Base-by-base conservation (phyloP, 306 rosid genomes). In the Vigna nakashimae region DNA sequence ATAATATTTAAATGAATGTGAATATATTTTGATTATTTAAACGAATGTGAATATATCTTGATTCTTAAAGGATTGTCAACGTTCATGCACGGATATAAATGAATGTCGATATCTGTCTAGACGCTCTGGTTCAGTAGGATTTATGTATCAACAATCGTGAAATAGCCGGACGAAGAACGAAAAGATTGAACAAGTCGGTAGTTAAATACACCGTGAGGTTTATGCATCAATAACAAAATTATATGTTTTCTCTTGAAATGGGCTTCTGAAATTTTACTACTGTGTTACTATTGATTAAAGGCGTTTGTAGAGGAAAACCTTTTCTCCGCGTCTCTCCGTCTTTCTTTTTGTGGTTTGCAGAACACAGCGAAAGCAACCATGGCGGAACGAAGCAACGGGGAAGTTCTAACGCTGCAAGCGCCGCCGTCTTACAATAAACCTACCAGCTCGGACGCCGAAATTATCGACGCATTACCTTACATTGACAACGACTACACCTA, bases 381-480 rank as follows among this genome's bases (percentile, higher is more conserved):
- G 98, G 90, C 87, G 65, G 65, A 60, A 42, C 74, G 26, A 75
- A 78, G 52, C 83, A 82, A 57, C 52, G 87, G 88, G 0, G 92
- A 88, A 0, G 73, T 89, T 71, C 85, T 91, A n/a, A 92, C 91
- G 98, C 87, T 95, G 32, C 98, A 95, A 73, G 97, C 90, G 71
- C 87, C 93, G 9, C 86, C 97, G 17, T 84, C 85, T 55, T 83
- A 84, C 48, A 77, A 80, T 8, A 83, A 88, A 84, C 74, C 81
- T 13, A 86, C 74, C 28, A 55, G 82, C 28, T 86, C 86, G 12
- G 84, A 87, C 79, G 90, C 95, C 3, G 93, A 92, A 76, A 78
- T 87, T 48, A 87, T 92, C 62, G 98, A 95, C 58, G 98, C 98
- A 26, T 78, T 95, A 84, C 97, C 98, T 40, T 95, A 95, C 89